Evolutionary conservation across 192 early-diverging fungal species (phyloP).

Genomic region (Cladochytrium replicatum): DNA sequence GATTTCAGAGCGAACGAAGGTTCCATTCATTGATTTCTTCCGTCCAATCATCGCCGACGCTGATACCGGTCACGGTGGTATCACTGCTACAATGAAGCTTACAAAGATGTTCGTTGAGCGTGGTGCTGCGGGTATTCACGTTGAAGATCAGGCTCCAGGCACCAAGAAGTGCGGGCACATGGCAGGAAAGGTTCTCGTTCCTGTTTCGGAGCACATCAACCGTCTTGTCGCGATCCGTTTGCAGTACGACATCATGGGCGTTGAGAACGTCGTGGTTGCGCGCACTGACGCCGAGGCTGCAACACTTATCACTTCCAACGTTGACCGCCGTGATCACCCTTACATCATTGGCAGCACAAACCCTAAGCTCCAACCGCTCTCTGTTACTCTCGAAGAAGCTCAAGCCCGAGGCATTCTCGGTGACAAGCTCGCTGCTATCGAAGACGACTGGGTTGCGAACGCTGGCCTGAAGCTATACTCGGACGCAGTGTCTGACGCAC

Average conservation of each 20-base stretch:
- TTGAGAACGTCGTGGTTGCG: conserved; percentile 70
- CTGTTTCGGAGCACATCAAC: conserved; percentile 80
- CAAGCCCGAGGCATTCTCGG: conserved; percentile 61
- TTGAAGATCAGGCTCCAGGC: conserved; percentile 69
- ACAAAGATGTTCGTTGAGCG: conserved; percentile 81
- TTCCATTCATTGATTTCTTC: conserved; percentile 8
- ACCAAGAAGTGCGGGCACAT: conserved; percentile 89
- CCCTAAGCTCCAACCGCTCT: conserved; percentile 52
- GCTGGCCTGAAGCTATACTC: conserved; percentile 75
- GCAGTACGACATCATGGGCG: conserved; percentile 84
- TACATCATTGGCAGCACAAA: conserved; percentile 95
- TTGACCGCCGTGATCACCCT: conserved; percentile 74
- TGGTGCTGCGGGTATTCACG: conserved; percentile 71
- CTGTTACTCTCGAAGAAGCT: conserved; percentile 65
- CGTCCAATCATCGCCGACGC: conserved; percentile 11
- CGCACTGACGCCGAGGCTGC: conserved; percentile 83
- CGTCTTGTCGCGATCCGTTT: conserved; percentile 72
- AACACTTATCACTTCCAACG: conserved; percentile 74
- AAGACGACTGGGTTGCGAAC: conserved; percentile 70
- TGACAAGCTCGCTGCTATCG: conserved; percentile 65
- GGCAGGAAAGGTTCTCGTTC: conserved; percentile 84
- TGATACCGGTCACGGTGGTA: conserved; percentile 22
- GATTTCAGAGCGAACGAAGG: not conserved
- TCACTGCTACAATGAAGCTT: conserved; percentile 77
- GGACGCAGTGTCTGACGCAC: conserved; percentile 66